Evolutionary conservation across 2,329 filamentous ascomycete species (phyloP), one percentile per base, ranked within the genome.

Genomic region (Atkinsonella texensis): DNA sequence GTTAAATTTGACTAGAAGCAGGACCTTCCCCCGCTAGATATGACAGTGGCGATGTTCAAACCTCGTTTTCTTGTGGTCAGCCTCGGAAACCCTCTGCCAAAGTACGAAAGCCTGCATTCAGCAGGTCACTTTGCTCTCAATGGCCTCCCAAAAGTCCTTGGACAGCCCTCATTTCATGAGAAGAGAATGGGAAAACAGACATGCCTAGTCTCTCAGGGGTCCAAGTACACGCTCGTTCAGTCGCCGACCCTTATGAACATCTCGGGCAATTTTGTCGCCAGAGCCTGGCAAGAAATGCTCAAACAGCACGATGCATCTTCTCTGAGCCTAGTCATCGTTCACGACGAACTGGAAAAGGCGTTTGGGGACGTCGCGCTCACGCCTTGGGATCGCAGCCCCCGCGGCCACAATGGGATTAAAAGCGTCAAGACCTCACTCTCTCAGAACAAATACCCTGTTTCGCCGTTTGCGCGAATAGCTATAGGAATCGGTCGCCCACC

Each of bases 401-500:
- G 78, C 10, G 87, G 87, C 0, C 87, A 91, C 66, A 88, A 89
- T 59, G 87, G 87, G 1, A 65, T 91, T 59, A 85, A 82, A 65
- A 87, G 83, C 61, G 74, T 84, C 49, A 75, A 80, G 51, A 68
- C 71, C 17, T 70, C 63, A 48, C 57, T 88, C 23, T 64, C 63
- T 2, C 66, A 69, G 6, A 60, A 57, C 0, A 66, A 70, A 9
- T 77, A 71, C 47, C 64, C 67, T 2, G 62, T 58, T 0, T 67
- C 69, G 0, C 68, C 64, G 13, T 78, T 72, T 70, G 75, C 64
- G 56, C 74, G 87, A 53, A 79, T 97, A 48, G 84, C 86, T 0
- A 71, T 97, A 12, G 93, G 93, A 0, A 95, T 97, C 69, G 90
- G 88, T n/a, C 73, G 93, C 45, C 91, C 91, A 0, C 72, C 70